Evolutionary conservation across 2,329 filamentous ascomycete genomes (phyloP), one percentile per base, ranked within the genome.

Genomic region (Chalaropsis thielavioides): DNA sequence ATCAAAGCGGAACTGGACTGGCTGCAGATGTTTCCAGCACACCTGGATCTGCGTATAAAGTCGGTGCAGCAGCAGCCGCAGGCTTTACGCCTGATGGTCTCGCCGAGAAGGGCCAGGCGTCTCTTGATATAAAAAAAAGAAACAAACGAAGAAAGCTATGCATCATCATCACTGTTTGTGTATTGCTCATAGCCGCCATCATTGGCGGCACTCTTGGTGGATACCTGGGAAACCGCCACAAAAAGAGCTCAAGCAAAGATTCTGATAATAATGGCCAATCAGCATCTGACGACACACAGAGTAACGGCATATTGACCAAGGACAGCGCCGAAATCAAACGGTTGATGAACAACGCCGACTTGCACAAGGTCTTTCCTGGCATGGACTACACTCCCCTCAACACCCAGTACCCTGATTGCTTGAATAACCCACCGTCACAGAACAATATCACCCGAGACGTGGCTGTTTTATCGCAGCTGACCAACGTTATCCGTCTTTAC

Each of bases 361-460:
- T 97, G 27, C 90, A 96, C 80, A 95, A 90, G 74, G 90, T 97
- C 1, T 97, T 97, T 74, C 89, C 91, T 0, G 92, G 91, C 31
- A 89, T 97, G 76, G 92, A 96, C 75, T 97, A 97, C 73, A 97
- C 92, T 0, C 91, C 92, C 0, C 82, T 94, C 74, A 91, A 95
- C 72, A 85, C 90, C 0, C 92, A 96, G 74, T 96, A 92, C 70
- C 92, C 92, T 2, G 86, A 86, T 46, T 97, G 92, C 74, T 69
- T 92, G 40, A 77, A 81, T 64, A 82, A 86, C 69, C 89, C 89
- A 0, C 88, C 92, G 0, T 92, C 87, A 41, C 92, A 96, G 73
- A 96, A 97, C 77, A 96, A 97, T 73, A 81, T 97, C 69, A 97
- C 94, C 0, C 85, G 90, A 63, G 92, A 97, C 73, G 78, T 96